Base-by-base conservation (phyloP, 1,284 basidiomycete genomes). In the Ceratobasidium papillatum region DNA sequence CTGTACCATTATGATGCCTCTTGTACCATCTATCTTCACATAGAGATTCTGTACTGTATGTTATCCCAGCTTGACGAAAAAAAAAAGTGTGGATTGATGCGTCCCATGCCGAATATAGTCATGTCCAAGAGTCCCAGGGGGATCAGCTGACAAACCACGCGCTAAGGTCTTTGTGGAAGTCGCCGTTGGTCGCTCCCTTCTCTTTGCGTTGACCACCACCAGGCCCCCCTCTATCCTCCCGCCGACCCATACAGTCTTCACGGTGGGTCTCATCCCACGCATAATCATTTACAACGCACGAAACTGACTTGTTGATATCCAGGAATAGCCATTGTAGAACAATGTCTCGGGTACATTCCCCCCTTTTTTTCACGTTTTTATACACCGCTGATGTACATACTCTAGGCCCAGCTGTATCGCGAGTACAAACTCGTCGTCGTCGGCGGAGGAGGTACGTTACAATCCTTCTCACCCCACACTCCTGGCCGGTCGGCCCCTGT, bases 351-450 rank as follows among this genome's bases (percentile, higher is more conserved):
- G 71, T 73, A 17, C 17, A 45, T 59, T 34, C 32, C 56, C 22
- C 27, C 27, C 32, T n/a, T 34, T 36, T 58, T 36, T 54, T 58
- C 5, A 7, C 19, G 4, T 34, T 58, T 32, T 17, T n/a, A 17
- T 19, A 3, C 14, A n/a, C 56, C 34, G 14, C 56, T 58, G 56
- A 58, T 58, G 56, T 32, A 12, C 30, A 49, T 45, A 9, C 47
- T 45, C n/a, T 49, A 96, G 93, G 94, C 94, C 77, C 94, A 95
- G 82, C 96, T 97, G 85, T 85, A 97, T 83, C 87, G 95, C 81
- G 95, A 98, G 83, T 97, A 97, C 86, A 96, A 96, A 86, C 90
- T 98, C 77, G 97, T 99, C 77, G 96, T 98, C 77, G 96, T 99
- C 77, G 96, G 96, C 75, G 96, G 96, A 82, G 97, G 96, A 89